phyloP scores from a whole-genome alignment of 2,329 filamentous ascomycete genomes.

The Neonectria punicea region DNA sequence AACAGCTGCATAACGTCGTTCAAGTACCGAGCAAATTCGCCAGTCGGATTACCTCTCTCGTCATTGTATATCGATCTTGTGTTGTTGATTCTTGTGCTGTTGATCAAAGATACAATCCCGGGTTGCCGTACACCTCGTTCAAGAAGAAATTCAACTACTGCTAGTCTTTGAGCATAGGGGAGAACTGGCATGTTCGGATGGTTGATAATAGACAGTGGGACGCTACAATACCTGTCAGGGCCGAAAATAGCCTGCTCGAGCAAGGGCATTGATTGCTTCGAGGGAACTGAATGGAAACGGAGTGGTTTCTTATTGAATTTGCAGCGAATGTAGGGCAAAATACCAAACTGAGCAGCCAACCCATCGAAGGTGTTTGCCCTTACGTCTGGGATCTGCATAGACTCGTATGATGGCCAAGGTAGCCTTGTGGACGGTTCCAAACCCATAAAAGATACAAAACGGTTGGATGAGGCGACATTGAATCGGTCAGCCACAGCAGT shows the following conservation, averaged over 20 bases:
- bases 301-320: neutral
- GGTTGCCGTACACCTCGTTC: neutral
- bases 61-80: neutral
- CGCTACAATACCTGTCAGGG: neutral
- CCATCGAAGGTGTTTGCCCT: neutral
- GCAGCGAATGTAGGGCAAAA: neutral
- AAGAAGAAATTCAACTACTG: conserved; percentile 1
- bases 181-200: neutral
- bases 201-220: neutral
- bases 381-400: neutral
- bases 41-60: neutral
- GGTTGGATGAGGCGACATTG: neutral
- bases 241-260: conserved; percentile 4
- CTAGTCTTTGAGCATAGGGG: neutral
- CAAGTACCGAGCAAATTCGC: neutral
- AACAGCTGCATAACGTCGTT: neutral
- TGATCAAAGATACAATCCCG: neutral
- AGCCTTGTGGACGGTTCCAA: neutral
- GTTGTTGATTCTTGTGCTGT: neutral
- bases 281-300: neutral
- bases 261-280: neutral
- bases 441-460: neutral
- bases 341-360: neutral
- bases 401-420: neutral
- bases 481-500: conserved; percentile 1